Conservation (phyloP, 169 alveolate genomes). For the Plasmodium coatneyi region DNA sequence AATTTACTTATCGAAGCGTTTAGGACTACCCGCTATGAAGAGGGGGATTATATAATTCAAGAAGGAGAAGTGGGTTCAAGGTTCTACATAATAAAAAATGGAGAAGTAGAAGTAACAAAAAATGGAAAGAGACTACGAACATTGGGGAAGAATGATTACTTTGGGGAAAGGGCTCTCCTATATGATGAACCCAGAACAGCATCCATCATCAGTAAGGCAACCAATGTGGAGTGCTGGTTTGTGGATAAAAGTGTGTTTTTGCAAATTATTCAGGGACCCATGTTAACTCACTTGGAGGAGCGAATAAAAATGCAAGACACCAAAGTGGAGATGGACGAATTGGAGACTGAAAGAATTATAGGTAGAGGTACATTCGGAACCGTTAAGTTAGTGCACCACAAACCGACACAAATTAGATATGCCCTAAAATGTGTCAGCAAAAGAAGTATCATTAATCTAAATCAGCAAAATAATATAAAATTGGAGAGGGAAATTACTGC, state of each 20-base stretch:
- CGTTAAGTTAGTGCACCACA: conserved; percentile 90
- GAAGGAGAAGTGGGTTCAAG: conserved; percentile 95
- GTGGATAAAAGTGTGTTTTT: conserved; percentile 91
- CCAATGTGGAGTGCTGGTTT: conserved; percentile 87
- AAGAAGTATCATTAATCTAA: conserved; percentile 82
- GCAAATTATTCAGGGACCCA: conserved; percentile 87
- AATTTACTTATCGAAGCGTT: conserved; percentile 89
- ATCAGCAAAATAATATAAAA: conserved; percentile 90
- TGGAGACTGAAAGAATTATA: conserved; percentile 83
- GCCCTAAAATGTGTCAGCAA: conserved; percentile 93
- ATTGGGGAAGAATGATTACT: conserved; percentile 92
- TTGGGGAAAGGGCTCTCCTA: conserved; percentile 96
- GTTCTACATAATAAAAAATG: conserved; percentile 93
- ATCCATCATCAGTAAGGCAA: conserved; percentile 88
- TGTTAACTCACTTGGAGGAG: conserved; percentile 91
- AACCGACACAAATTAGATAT: conserved; percentile 86
- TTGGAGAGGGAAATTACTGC: conserved; percentile 94
- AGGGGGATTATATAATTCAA: conserved; percentile 90
- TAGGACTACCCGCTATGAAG: conserved; percentile 84
- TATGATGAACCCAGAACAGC: conserved; percentile 93
- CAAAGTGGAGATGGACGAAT: conserved; percentile 89
- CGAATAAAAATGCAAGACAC: conserved; percentile 93
- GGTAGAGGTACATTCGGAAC: conserved; percentile 95
- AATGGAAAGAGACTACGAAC: conserved; percentile 88
- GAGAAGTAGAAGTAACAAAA: conserved; percentile 92